Conservation (phyloP, 495 filamentous ascomycete species). For the Beverwykella pulmonaria region DNA sequence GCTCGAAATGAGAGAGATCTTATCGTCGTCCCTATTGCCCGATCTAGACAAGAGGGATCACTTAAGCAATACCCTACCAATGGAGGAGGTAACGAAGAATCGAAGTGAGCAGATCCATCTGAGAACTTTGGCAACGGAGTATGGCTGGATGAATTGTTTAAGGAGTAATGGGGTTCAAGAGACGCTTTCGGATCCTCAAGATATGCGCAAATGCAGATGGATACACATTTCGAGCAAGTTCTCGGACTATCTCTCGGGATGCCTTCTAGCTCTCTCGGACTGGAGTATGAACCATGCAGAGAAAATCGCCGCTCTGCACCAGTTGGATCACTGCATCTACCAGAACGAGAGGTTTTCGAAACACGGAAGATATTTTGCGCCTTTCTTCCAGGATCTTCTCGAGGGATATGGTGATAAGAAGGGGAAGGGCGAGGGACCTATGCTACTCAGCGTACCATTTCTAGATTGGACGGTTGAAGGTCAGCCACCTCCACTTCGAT, state of each 20-base stretch:
- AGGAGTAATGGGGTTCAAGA: conserved; percentile 37
- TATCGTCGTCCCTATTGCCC: conserved; percentile 41
- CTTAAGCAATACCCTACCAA: conserved; percentile 11
- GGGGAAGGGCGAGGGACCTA: conserved; percentile 24
- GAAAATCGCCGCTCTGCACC: conserved; percentile 26
- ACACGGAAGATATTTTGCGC: conserved; percentile 48
- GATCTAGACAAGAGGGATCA: conserved; percentile 31
- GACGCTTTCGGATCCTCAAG: conserved; percentile 30
- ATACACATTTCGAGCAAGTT: conserved; percentile 49
- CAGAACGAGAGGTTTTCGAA: conserved; percentile 48
- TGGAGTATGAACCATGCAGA: conserved; percentile 26
- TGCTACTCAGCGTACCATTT: conserved; percentile 47
- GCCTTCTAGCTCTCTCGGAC: conserved; percentile 38
- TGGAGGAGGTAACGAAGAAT: conserved; percentile 34
- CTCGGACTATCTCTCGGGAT: conserved; percentile 44
- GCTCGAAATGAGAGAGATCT: conserved; percentile 44
- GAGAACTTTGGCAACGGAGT: conserved; percentile 38
- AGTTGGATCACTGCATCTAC: conserved; percentile 41
- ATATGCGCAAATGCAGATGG: conserved; percentile 43
- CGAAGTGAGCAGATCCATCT: conserved; percentile 42
- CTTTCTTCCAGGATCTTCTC: conserved; percentile 43
- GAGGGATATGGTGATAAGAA: conserved; percentile 1
- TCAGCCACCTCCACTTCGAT: conserved; percentile 42
- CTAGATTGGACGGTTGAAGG: conserved; percentile 46
- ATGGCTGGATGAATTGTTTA: conserved; percentile 48